A percentile compares a stretch with the other conserved stretches of the same genome.
phyloP scores from a whole-genome alignment of 148 eudicot species.

The Camellia sinensis region DNA sequence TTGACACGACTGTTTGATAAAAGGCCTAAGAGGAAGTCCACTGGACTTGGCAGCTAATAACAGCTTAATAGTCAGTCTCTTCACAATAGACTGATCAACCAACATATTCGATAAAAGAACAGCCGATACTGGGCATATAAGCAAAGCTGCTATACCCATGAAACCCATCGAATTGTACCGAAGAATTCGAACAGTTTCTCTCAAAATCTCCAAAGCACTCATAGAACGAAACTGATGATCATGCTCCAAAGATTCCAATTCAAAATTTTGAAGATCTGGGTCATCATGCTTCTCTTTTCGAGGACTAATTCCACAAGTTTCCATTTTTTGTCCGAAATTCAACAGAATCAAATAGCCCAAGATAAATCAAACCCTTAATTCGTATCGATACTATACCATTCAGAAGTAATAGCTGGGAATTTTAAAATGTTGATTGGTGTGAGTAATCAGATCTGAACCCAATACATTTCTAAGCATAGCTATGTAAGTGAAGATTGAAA shows the following conservation, averaged over 20 bases:
- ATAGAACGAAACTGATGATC: slow-evolving; percentile 49
- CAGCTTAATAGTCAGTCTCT: slow-evolving; percentile 51
- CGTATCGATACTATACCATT: background rate
- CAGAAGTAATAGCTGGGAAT: background rate
- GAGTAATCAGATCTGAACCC: background rate
- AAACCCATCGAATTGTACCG: slow-evolving; percentile 63
- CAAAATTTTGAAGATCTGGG: slow-evolving; percentile 14
- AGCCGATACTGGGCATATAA: slow-evolving; percentile 84
- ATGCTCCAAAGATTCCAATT: slow-evolving; percentile 23
- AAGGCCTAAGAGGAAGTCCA: slow-evolving; percentile 70
- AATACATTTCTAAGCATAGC: background rate
- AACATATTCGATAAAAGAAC: slow-evolving; percentile 63
- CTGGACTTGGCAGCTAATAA: slow-evolving; percentile 65
- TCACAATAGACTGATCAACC: slow-evolving; percentile 67
- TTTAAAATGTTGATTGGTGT: background rate
- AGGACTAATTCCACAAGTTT: slow-evolving; percentile 26
- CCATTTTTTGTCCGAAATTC: slow-evolving; percentile 21
- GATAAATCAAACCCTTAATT: background rate
- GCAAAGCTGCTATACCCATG: slow-evolving; percentile 56
- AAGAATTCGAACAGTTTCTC: slow-evolving; percentile 79
- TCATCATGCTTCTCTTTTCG: slow-evolving; percentile 23
- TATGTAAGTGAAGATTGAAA: background rate
- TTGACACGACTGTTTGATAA: slow-evolving; percentile 65
- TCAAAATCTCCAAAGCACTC: slow-evolving; percentile 70
- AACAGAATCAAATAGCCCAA: background rate